phyloP scores from a whole-genome alignment of 1,284 basidiomycete species.

The Mycena citricolor region DNA sequence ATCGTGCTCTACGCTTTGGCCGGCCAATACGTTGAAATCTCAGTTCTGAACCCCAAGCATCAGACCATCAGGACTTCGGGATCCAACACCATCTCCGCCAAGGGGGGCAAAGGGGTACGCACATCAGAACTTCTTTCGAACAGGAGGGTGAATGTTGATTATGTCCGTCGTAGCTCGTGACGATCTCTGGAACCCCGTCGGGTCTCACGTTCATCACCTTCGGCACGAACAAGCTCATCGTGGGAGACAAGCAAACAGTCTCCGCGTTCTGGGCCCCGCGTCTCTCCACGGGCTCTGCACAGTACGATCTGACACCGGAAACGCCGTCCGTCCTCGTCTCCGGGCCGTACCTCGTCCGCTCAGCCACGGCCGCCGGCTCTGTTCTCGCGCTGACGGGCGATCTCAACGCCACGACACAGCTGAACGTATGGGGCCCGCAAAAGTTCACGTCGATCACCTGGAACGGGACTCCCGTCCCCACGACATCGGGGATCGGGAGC shows the following conservation, averaged over 20 bases:
- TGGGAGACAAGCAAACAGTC: conserved; percentile 44
- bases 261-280: conserved; percentile 39
- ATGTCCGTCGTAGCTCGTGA: conserved; percentile 25
- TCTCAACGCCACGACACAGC: conserved; percentile 40
- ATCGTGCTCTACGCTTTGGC: conserved; percentile 38
- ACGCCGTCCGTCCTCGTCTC: conserved; percentile 39
- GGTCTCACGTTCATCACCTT: conserved; percentile 35
- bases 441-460: conserved; percentile 39
- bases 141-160: neutral
- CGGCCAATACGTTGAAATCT: conserved; percentile 37
- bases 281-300: conserved; percentile 26
- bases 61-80: conserved; percentile 24
- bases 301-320: conserved; percentile 34
- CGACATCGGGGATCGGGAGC: conserved; percentile 28
- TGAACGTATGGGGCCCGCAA: conserved; percentile 40
- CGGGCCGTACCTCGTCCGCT: conserved; percentile 50
- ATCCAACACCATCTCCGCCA: conserved; percentile 26
- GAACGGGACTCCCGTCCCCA: conserved; percentile 39
- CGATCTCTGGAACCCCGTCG: conserved; percentile 36
- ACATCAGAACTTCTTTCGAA: too few relatives aligned
- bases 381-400: conserved; percentile 42
- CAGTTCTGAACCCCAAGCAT: conserved; percentile 24
- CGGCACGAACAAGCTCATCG: conserved; percentile 33
- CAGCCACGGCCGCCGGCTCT: conserved; percentile 34
- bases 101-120: conserved; percentile 1